Evolutionary conservation across 169 alveolate species (phyloP), one percentile per base, ranked within the genome.

Genomic region (Eimeria tenella): DNA sequence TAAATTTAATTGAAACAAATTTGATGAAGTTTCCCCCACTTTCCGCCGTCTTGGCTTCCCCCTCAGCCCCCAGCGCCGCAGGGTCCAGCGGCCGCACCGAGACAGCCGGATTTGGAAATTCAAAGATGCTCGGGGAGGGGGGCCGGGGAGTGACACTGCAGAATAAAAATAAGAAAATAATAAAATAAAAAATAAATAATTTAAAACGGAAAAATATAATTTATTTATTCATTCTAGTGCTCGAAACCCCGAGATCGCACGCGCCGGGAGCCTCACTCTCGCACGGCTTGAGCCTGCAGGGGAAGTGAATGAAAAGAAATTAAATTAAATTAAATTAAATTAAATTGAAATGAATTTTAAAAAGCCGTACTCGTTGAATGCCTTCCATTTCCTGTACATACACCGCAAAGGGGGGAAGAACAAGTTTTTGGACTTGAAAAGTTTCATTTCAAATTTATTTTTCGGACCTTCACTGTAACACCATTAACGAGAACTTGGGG

Each of bases 21-120:
- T 10, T 3, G 68, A 58, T 3, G 0, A 3, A 0, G 3, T 3
- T 13, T 15, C 1, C 9, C 7, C 10, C 19, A 89, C 94, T 77
- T 23, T 89, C 79, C 7, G 94, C 87, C 9, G 89, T 17, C 19
- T 74, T 89, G 31, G 62, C 65, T 13, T 89, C 94, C 13, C 94
- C 94, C 50, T 89, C 94, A 0, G 88, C 60, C 79, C 74, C 83
- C 17, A 89, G 89, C 53, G 68, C 75, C 25, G 31, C 58, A 19
- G 94, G 94, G 53, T 71, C 73, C 10, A 55, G 88, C 10, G 94
- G 94, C 13, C 74, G 62, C 9, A 71, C 65, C 15, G 82, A 81
- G n/a, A 77, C 89, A 2, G 83, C 88, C 8, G 94, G 94, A 15
- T 89, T 89, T 1, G 94, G 94, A 50, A 89, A 89, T 68, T 89